Conservation (phyloP, 805 yeast species). For the Dipodascopsis uninucleata region DNA sequence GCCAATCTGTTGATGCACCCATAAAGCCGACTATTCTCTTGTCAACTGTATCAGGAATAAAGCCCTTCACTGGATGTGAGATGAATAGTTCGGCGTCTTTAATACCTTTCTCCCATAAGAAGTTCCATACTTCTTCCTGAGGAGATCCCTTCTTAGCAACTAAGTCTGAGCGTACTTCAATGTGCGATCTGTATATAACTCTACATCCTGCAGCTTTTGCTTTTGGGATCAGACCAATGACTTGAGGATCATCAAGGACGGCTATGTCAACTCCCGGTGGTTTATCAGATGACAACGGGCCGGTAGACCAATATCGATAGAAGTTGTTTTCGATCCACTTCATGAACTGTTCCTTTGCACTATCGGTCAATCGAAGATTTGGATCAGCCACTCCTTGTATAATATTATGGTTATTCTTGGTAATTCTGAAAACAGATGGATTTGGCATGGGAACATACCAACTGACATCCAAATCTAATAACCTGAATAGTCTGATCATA, state of each 20-base stretch:
- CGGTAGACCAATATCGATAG: slow-evolving; percentile 22
- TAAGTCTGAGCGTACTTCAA: slow-evolving; percentile 25
- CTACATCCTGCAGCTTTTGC: slow-evolving; percentile 24
- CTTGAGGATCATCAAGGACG: slow-evolving; percentile 26
- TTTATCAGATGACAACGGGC: slow-evolving; percentile 13
- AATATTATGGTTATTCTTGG: slow-evolving; percentile 27
- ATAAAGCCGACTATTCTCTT: slow-evolving; percentile 19
- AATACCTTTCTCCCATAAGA: slow-evolving; percentile 21
- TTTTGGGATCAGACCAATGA: slow-evolving; percentile 18
- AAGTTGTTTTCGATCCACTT: slow-evolving; percentile 23
- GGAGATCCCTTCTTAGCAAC: slow-evolving; percentile 20
- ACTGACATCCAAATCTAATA: slow-evolving; percentile 17
- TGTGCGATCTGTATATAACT: slow-evolving; percentile 27
- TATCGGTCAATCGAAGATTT: slow-evolving; percentile 10
- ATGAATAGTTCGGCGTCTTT: slow-evolving; percentile 27
- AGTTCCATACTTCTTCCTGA: slow-evolving; percentile 26
- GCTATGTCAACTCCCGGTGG: slow-evolving; percentile 28
- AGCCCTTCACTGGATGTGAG: slow-evolving; percentile 28
- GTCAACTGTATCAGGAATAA: slow-evolving; percentile 22
- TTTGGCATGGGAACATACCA: slow-evolving; percentile 29
- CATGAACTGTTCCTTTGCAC: slow-evolving; percentile 16
- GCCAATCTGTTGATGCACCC: slow-evolving; percentile 28
- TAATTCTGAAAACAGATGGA: slow-evolving; percentile 26
- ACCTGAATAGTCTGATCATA: slow-evolving; percentile 16
- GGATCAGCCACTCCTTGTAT: slow-evolving; percentile 27